Evolutionary conservation across 306 rosid genomes (phyloP), one percentile per base, ranked within the genome.

Genomic region (Dryas drummondii): DNA sequence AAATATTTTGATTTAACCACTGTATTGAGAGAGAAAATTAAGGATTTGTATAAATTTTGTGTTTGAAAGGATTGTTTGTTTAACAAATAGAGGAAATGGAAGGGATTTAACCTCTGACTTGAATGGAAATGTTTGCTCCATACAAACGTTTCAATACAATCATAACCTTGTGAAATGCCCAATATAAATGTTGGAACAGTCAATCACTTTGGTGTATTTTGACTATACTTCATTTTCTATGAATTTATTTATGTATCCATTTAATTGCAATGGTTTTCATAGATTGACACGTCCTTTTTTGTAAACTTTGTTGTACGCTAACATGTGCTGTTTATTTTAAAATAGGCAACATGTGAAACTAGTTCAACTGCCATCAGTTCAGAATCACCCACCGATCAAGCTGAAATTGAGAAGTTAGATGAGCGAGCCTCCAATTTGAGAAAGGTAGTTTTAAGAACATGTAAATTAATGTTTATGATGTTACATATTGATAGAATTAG

Each of bases 401-500:
- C 76, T 63, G 96, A 92, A 83, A 83, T 91, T 19, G 96, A 89
- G 72, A 92, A 90, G 74, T 84, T 92, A 72, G 97, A 87, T 79
- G 93, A 90, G 76, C 86, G 75, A 79, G 91, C 94, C 78, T 77
- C 88, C 44, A 79, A 82, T 80, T 80, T 92, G 53, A 89, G 84
- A 86, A 85, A 79, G 97, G 99, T 96, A 81, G 11, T 76, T 55
- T 46, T 46, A 5, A 8, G 49, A 46, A 46, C 49, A 0, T 46
- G 49, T 8, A 8, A 8, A 46, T 46, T 46, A 63, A 41, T n/a
- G 5, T 77, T 13, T 40, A 2, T 52, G 17, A 47, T 59, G 54
- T 32, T 68, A 37, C 54, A 17, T 3, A 0, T 22, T 19, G n/a
- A n/a, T n/a, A n/a, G n/a, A n/a, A n/a, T n/a, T n/a, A n/a, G n/a